Evolutionary conservation across 179 eudicot species (phyloP).

Genomic region (Actinidia arguta): DNA sequence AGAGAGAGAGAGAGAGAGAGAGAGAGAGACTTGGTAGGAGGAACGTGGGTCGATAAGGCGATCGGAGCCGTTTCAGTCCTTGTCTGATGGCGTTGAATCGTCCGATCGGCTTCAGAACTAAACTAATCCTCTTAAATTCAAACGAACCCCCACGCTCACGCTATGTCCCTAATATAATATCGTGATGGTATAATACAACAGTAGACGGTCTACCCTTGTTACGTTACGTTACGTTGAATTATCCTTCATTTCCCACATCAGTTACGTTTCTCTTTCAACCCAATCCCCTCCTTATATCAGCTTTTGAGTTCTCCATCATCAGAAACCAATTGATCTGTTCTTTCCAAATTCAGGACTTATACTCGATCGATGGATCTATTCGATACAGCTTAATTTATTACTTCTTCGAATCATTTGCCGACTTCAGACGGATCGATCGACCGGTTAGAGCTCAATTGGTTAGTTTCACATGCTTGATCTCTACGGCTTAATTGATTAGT

Average conservation of each 20-base stretch:
- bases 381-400: too few species aligned
- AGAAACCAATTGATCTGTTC: not conserved
- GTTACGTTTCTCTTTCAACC: not conserved
- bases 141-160: too few species aligned
- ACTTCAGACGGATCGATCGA: too few species aligned
- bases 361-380: too few species aligned
- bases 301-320: not conserved
- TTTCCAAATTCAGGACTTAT: not conserved
- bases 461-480: too few species aligned
- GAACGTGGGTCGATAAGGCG: slow-evolving; percentile 13
- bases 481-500: too few species aligned
- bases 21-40: not conserved
- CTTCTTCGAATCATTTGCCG: too few species aligned
- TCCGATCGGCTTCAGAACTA: slow-evolving; percentile 7
- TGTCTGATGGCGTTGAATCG: slow-evolving; percentile 20
- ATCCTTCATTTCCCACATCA: not conserved
- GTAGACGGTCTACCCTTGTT: not conserved
- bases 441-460: too few species aligned
- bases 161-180: too few species aligned
- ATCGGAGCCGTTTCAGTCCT: not conserved
- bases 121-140: too few species aligned
- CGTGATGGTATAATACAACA: too few species aligned
- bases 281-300: too few species aligned
- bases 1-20: not conserved
- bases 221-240: slow-evolving; percentile 5